Conservation (phyloP, 2,329 filamentous ascomycete species). For the Dendryphion nanum region DNA sequence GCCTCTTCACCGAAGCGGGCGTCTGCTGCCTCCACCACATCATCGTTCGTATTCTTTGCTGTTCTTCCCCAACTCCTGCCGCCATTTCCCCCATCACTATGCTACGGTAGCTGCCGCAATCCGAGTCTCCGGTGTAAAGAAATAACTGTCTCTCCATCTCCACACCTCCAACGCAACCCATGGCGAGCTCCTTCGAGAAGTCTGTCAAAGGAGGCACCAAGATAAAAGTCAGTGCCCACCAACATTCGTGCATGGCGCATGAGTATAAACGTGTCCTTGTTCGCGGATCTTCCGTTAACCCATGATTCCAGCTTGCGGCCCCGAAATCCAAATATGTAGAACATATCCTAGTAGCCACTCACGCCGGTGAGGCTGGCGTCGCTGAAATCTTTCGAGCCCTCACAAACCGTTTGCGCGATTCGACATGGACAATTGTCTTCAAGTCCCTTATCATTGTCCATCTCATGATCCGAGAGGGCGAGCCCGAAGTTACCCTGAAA, state of each 20-base stretch:
- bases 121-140: background rate
- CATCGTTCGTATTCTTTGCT: conserved; percentile 3
- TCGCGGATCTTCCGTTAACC: conserved; percentile 18
- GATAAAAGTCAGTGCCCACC: conserved; percentile 67
- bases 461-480: conserved; percentile 95
- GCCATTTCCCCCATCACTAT: conserved; percentile 24
- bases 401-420: conserved; percentile 84
- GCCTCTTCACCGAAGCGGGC: conserved; percentile 1
- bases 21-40: background rate
- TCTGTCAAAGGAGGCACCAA: conserved; percentile 98
- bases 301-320: conserved; percentile 69
- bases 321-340: conserved; percentile 99
- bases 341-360: conserved; percentile 92
- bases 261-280: conserved; percentile 1
- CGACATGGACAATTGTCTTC: conserved; percentile 99
- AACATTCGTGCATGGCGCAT: background rate
- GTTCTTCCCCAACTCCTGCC: conserved; percentile 6
- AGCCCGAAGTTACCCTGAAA: conserved; percentile 80
- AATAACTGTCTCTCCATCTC: too few species aligned
- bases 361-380: conserved; percentile 90
- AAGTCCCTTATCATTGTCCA: conserved; percentile 95
- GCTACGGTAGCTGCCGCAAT: conserved; percentile 25
- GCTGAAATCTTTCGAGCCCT: conserved; percentile 93
- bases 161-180: conserved; percentile 37
- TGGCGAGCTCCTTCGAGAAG: conserved; percentile 95